phyloP scores from a whole-genome alignment of 805 yeast genomes.

The Peterozyma toletana region DNA sequence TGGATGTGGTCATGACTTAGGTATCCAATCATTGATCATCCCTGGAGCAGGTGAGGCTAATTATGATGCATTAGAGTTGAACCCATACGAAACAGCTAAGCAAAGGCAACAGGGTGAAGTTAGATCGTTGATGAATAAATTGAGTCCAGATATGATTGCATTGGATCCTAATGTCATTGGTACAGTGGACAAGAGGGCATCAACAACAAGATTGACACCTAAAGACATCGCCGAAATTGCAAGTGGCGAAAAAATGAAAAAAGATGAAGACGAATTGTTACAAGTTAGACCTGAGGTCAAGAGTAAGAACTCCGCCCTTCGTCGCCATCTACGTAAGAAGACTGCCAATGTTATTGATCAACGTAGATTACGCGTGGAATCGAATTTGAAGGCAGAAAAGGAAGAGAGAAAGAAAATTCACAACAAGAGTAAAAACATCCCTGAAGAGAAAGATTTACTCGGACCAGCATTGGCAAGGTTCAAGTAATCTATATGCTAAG shows the following conservation, averaged over 20 bases:
- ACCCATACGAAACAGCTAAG: slow-evolving; percentile 86
- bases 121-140: slow-evolving; percentile 73
- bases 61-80: slow-evolving; percentile 86
- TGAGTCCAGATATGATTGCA: slow-evolving; percentile 87
- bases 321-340: slow-evolving; percentile 77
- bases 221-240: slow-evolving; percentile 43
- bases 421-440: slow-evolving; percentile 36
- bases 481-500: slow-evolving; percentile 16
- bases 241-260: slow-evolving; percentile 19
- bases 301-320: slow-evolving; percentile 77
- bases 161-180: slow-evolving; percentile 88
- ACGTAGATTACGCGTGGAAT: slow-evolving; percentile 71
- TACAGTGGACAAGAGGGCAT: slow-evolving; percentile 66
- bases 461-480: slow-evolving; percentile 45
- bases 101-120: slow-evolving; percentile 95
- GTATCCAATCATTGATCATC: slow-evolving; percentile 77
- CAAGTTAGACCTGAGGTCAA: slow-evolving; percentile 61
- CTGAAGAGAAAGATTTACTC: slow-evolving; percentile 44
- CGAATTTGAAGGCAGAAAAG: slow-evolving; percentile 69
- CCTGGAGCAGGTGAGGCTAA: slow-evolving; percentile 99
- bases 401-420: slow-evolving; percentile 49
- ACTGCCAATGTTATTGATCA: slow-evolving; percentile 81
- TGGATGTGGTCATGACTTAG: slow-evolving; percentile 76
- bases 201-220: slow-evolving; percentile 55
- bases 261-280: slow-evolving; percentile 36